A percentile compares a stretch with the other conserved stretches of the same genome.
These are phyloP conservation scores for Picochlorum sp. DNA, from an alignment of 139 green algal genomes.

Conservation along the genomic window DNA sequence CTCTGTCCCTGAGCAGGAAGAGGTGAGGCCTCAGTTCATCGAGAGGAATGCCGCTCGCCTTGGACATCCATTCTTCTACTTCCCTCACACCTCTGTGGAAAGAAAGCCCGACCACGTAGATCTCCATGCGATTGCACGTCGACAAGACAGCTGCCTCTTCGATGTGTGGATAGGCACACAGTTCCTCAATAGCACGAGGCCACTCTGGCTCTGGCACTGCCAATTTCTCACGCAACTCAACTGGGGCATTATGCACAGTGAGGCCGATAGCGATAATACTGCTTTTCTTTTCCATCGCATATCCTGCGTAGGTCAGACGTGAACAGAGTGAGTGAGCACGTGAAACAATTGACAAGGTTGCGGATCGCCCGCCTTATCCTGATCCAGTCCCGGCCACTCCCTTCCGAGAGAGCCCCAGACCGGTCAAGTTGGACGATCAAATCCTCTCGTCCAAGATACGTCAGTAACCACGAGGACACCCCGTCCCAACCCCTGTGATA, in stretches of 20 bases:
- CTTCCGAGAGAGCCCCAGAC: background rate
- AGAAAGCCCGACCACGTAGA: slow-evolving; percentile 91
- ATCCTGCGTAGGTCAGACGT: slow-evolving; percentile 55
- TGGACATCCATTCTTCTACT: slow-evolving; percentile 97
- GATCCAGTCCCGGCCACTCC: background rate
- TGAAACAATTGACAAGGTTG: background rate
- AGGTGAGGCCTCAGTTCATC: slow-evolving; percentile 90
- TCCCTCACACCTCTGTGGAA: slow-evolving; percentile 91
- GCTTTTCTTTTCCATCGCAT: slow-evolving; percentile 80
- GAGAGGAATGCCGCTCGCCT: slow-evolving; percentile 76
- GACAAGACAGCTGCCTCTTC: slow-evolving; percentile 95
- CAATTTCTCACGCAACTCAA: slow-evolving; percentile 96
- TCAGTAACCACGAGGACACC: background rate
- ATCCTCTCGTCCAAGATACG: too few species aligned
- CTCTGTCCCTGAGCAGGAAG: slow-evolving; percentile 91
- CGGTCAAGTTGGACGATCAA: too few species aligned
- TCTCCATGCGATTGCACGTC: slow-evolving; percentile 99
- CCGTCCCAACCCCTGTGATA: background rate
- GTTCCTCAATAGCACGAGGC: slow-evolving; percentile 87
- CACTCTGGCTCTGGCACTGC: slow-evolving; percentile 92
- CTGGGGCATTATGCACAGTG: slow-evolving; percentile 89
- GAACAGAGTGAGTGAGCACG: background rate
- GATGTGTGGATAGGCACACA: slow-evolving; percentile 89
- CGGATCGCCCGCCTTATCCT: background rate
- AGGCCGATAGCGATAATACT: slow-evolving; percentile 94